Percentiles rank a stretch among this genome's conserved stretches.
These are phyloP conservation scores for Fusarium tjaetaba DNA, from an alignment of 2,329 filamentous ascomycete genomes.

Conservation along the genomic window DNA sequence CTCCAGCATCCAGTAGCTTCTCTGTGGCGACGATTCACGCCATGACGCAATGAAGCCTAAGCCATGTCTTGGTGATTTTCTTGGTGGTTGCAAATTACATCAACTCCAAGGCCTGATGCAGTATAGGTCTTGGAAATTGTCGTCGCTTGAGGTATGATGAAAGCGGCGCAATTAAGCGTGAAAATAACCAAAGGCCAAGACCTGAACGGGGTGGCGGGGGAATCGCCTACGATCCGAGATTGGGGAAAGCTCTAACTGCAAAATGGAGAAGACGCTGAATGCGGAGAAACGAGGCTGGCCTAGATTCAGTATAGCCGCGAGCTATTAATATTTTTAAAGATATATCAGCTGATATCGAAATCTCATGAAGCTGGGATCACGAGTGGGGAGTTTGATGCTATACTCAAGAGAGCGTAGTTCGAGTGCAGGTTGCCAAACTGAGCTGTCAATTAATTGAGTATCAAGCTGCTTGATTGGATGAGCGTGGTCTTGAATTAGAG, in stretches of 20 bases:
- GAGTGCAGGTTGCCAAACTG: neutral
- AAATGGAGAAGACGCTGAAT: neutral
- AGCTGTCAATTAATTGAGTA: neutral
- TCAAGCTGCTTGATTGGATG: neutral
- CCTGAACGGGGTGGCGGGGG: neutral
- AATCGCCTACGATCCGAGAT: neutral
- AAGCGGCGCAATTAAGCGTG: constrained; percentile 1
- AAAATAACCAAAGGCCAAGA: neutral
- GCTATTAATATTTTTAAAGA: neutral
- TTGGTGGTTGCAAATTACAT: neutral
- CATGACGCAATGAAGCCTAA: neutral
- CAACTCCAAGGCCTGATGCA: neutral
- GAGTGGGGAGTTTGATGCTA: neutral
- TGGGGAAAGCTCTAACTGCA: neutral
- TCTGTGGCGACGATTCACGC: accelerated
- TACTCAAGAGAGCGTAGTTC: neutral
- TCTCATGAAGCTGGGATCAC: neutral
- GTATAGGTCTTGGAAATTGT: neutral
- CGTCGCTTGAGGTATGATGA: constrained; percentile 1
- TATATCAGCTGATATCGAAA: neutral
- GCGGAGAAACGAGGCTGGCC: neutral
- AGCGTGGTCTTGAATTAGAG: neutral
- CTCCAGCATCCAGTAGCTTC: neutral
- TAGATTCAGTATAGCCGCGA: neutral
- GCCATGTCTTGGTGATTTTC: neutral